phyloP scores from a whole-genome alignment of 352 stramenopile genomes.

The Globisporangium okanoganense region DNA sequence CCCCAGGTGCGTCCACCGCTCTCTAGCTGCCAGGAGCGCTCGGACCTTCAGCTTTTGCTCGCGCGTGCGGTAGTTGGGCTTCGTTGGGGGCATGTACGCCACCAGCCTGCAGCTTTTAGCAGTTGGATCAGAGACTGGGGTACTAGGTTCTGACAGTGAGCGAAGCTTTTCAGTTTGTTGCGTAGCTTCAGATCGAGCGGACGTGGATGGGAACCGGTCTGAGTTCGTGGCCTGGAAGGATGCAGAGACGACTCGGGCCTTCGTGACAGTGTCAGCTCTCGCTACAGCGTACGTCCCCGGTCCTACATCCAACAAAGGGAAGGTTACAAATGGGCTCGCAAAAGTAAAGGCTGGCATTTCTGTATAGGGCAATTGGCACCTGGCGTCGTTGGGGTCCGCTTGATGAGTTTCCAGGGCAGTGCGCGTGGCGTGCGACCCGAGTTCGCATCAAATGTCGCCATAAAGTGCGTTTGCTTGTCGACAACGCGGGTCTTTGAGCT shows the following conservation, averaged over 20 bases:
- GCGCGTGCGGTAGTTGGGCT: slow-evolving; percentile 22
- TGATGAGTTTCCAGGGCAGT: slow-evolving; percentile 6
- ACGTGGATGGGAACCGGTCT: not conserved
- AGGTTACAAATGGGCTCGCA: no score
- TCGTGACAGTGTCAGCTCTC: slow-evolving; percentile 20
- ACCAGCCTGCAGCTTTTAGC: not conserved
- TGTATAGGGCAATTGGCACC: not conserved
- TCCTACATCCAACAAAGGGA: slow-evolving; percentile 14
- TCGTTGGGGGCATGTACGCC: slow-evolving; percentile 6
- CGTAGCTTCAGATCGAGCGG: not conserved
- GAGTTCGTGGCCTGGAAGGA: not conserved
- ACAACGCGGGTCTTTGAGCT: not conserved
- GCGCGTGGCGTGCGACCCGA: not conserved
- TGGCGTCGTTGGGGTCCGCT: not conserved
- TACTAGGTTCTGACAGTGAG: no score
- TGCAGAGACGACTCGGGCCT: slow-evolving; percentile 12
- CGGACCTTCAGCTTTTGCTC: slow-evolving; percentile 27
- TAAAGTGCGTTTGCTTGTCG: slow-evolving; percentile 5
- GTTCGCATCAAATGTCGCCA: not conserved
- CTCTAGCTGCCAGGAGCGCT: slow-evolving; percentile 14
- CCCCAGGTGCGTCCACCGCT: slow-evolving; percentile 17
- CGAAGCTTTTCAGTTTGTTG: not conserved
- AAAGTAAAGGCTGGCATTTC: no score
- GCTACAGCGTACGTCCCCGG: slow-evolving; percentile 25
- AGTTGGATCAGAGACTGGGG: not conserved